These are phyloP conservation scores for Boletus huronensis DNA, from an alignment of 768 basidiomycete species.

Conservation along the genomic window DNA sequence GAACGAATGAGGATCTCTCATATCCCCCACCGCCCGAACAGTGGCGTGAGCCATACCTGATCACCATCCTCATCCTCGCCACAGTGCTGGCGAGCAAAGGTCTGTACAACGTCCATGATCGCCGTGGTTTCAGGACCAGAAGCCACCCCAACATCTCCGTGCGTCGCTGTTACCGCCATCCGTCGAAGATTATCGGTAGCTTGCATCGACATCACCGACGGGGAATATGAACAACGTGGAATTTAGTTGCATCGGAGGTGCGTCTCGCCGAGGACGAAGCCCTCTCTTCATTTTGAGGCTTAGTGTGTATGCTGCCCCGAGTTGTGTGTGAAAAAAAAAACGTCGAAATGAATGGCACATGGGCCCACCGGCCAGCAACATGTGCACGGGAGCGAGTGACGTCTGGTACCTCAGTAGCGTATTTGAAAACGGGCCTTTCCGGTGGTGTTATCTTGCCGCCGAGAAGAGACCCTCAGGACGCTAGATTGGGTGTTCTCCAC, in stretches of 20 bases:
- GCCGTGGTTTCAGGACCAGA: constrained; percentile 4
- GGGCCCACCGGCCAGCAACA: constrained; percentile 4
- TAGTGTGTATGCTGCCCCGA: too few species aligned
- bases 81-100: background rate
- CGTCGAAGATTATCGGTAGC: background rate
- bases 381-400: constrained; percentile 22
- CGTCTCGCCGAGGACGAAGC: constrained; percentile 11
- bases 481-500: constrained; percentile 22
- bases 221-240: constrained; percentile 1
- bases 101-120: constrained; percentile 11
- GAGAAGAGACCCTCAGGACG: background rate
- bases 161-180: constrained; percentile 3
- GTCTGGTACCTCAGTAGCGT: constrained; percentile 7
- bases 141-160: constrained; percentile 4
- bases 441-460: constrained; percentile 21
- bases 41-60: background rate
- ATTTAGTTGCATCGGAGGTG: constrained; percentile 13
- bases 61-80: too few species aligned
- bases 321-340: too few species aligned
- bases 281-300: constrained; percentile 9
- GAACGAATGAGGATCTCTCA: constrained; percentile 20
- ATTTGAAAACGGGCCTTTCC: constrained; percentile 24
- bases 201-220: constrained; percentile 10
- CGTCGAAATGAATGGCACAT: constrained; percentile 27
- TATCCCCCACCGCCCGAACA: constrained; percentile 5